Evolutionary conservation across 2,329 filamentous ascomycete species (phyloP).

Genomic region (Aspergillus neoniger): DNA sequence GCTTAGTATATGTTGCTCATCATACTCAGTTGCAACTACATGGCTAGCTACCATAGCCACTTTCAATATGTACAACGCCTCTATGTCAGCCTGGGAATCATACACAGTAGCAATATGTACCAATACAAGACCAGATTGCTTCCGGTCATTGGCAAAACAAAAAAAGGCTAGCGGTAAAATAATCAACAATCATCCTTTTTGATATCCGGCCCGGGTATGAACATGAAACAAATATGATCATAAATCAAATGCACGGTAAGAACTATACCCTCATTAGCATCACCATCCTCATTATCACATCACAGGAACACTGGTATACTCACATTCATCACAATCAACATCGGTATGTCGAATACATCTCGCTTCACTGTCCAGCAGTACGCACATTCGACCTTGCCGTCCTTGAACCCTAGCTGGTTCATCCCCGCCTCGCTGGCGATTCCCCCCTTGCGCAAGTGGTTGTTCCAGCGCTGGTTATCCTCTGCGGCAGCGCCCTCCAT

Average conservation of each 20-base stretch:
- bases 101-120: constrained; percentile 15
- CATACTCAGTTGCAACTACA: neutral
- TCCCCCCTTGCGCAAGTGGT: constrained; percentile 46
- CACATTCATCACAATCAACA: constrained; percentile 98
- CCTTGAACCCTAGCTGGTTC: constrained; percentile 73
- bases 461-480: constrained; percentile 50
- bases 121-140: neutral
- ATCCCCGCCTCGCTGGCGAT: constrained; percentile 66
- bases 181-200: constrained; percentile 3
- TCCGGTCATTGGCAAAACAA: constrained; percentile 9
- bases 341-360: constrained; percentile 96
- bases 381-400: constrained; percentile 90
- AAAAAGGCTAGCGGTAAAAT: too few relatives aligned
- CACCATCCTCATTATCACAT: neutral
- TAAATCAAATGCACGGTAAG: constrained; percentile 2
- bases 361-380: constrained; percentile 97
- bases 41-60: neutral
- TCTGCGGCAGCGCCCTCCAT: constrained; percentile 45
- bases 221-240: constrained; percentile 40
- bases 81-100: constrained; percentile 16
- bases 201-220: constrained; percentile 13
- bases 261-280: neutral
- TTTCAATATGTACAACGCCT: constrained; percentile 12
- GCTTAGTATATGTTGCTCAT: neutral
- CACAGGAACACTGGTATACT: constrained; percentile 48